Percentiles rank a stretch among this genome's conserved stretches.
Conservation (phyloP, 345 rosid genomes). For the rapeseed (Brassica napus) region DNA sequence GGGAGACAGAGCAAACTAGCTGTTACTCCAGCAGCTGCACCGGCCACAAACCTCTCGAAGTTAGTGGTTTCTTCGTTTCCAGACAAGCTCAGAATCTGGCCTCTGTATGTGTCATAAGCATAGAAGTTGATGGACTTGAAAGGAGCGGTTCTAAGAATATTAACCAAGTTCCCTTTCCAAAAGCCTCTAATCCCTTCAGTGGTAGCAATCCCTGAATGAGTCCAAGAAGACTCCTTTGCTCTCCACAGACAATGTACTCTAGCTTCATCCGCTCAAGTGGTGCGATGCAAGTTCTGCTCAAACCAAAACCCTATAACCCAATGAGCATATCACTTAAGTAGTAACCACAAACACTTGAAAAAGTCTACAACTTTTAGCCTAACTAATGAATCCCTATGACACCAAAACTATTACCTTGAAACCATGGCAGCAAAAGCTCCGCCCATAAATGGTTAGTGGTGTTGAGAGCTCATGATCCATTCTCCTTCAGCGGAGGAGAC, state of each 20-base stretch:
- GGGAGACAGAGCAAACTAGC: conserved; percentile 71
- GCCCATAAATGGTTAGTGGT: conserved; percentile 76
- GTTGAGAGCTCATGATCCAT: conserved; percentile 39
- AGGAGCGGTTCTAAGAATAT: conserved; percentile 75
- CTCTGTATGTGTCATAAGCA: no score
- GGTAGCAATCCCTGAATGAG: conserved; percentile 55
- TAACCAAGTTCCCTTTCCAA: conserved; percentile 78
- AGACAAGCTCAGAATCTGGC: no score
- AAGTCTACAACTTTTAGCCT: conserved; percentile 20
- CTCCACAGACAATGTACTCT: conserved; percentile 75
- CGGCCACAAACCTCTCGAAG: conserved; percentile 39
- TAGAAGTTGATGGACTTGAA: conserved; percentile 19
- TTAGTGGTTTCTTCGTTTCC: no score
- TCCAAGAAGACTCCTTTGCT: conserved; percentile 53
- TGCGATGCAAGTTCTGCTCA: conserved; percentile 71
- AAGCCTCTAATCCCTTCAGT: conserved; percentile 68
- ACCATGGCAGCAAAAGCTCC: conserved; percentile 85
- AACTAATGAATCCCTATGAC: conserved; percentile 3
- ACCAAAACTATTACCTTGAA: conserved; percentile 48
- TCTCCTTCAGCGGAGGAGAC: conserved; percentile 30
- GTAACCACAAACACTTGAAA: background rate
- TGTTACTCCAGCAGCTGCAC: conserved; percentile 83
- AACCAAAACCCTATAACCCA: conserved; percentile 31
- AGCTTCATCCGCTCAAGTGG: conserved; percentile 79
- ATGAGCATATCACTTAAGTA: conserved; percentile 27